These are phyloP conservation scores for Rhypophila decipiens DNA, from an alignment of 495 filamentous ascomycete genomes.

Conservation along the genomic window DNA sequence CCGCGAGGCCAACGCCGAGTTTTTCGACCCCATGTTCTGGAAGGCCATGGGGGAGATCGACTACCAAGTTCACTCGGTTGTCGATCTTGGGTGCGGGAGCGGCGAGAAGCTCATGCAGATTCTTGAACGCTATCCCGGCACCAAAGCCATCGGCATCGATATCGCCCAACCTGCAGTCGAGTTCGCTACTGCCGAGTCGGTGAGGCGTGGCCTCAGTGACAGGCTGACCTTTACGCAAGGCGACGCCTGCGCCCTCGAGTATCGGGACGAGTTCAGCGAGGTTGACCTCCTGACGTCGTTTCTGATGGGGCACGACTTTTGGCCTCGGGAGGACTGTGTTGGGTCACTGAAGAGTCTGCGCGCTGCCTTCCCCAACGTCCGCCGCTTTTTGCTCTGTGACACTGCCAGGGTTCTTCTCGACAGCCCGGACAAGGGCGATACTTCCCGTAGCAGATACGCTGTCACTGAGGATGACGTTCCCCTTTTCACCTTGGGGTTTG, in stretches of 20 bases:
- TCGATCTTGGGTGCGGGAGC: conserved; percentile 3
- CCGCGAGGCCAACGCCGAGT: conserved; percentile 1
- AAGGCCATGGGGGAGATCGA: background rate
- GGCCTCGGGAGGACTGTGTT: conserved; percentile 2
- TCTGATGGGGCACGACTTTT: conserved; percentile 1
- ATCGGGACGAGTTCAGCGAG: background rate
- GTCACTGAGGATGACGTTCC: background rate
- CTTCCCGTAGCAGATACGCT: background rate
- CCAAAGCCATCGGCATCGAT: background rate
- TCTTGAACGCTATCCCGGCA: background rate
- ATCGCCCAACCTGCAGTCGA: background rate
- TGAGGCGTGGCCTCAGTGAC: background rate
- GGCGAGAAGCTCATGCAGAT: conserved; percentile 4
- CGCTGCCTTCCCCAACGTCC: background rate
- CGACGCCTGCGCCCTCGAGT: background rate
- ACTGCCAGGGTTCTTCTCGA: background rate
- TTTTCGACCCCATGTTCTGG: conserved; percentile 3
- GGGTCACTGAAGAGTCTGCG: background rate
- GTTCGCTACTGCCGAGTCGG: background rate
- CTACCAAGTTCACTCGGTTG: background rate
- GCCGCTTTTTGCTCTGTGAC: background rate
- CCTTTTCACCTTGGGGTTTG: background rate
- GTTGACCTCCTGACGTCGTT: conserved; percentile 1
- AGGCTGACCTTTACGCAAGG: background rate
- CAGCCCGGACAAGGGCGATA: background rate